Evolutionary conservation across 192 early-diverging fungal genomes (phyloP).

Genomic region (Ambispora gerdemannii): DNA sequence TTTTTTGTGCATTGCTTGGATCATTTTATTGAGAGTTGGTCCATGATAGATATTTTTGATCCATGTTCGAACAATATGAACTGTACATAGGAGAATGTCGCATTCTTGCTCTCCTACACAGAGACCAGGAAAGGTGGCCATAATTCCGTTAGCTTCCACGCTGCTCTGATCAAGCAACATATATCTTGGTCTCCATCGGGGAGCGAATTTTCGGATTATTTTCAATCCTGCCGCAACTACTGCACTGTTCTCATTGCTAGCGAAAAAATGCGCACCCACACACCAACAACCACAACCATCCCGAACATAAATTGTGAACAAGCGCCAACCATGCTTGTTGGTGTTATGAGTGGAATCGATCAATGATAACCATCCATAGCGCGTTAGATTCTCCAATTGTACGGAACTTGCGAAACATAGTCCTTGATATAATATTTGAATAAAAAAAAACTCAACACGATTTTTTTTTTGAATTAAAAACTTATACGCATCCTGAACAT

Average conservation of each 20-base stretch:
- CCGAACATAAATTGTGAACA: constrained; percentile 7
- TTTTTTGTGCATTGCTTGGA: too few relatives aligned
- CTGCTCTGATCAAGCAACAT: constrained; percentile 23
- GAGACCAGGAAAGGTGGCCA: constrained; percentile 8
- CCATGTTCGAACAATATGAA: too few relatives aligned
- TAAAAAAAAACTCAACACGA: not conserved
- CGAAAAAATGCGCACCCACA: constrained; percentile 28
- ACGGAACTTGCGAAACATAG: constrained; percentile 4
- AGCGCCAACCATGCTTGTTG: constrained; percentile 2
- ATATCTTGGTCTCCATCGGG: constrained; percentile 21
- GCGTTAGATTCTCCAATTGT: not conserved
- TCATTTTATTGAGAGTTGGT: too few relatives aligned
- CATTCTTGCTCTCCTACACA: constrained; percentile 18
- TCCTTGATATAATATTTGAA: not conserved
- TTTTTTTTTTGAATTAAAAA: not conserved
- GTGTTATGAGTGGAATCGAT: constrained; percentile 21
- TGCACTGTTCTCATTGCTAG: constrained; percentile 5
- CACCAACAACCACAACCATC: constrained; percentile 8
- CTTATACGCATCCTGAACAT: not conserved
- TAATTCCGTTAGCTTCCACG: constrained; percentile 10
- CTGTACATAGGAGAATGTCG: constrained; percentile 5
- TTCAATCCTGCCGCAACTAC: constrained; percentile 20
- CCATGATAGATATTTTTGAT: too few relatives aligned
- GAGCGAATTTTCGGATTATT: constrained; percentile 12
- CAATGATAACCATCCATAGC: constrained; percentile 12